phyloP scores from a whole-genome alignment of 176 grass and related monocot species.

The Cenchrus americanus region DNA sequence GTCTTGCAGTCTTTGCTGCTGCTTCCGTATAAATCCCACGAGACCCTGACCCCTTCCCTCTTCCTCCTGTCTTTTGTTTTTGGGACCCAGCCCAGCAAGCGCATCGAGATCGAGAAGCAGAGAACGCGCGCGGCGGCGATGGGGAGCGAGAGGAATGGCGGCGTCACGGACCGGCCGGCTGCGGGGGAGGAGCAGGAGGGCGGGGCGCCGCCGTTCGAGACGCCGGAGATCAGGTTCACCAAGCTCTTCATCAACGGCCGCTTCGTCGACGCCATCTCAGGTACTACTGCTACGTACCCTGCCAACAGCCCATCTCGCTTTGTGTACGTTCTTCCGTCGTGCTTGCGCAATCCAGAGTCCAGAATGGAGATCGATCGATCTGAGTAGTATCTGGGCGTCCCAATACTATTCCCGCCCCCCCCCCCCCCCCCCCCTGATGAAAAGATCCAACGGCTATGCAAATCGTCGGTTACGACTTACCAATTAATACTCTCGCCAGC shows the following conservation, averaged over 20 bases:
- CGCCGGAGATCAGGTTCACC: conserved; percentile 63
- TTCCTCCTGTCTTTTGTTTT: too few relatives aligned
- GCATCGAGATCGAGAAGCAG: too few relatives aligned
- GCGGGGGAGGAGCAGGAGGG: background rate
- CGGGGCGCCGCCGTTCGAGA: background rate
- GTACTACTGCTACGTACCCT: background rate
- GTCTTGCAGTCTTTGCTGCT: background rate
- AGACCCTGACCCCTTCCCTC: background rate
- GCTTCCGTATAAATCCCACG: background rate
- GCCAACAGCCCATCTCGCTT: too few relatives aligned
- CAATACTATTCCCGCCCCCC: too few relatives aligned
- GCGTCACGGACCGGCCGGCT: background rate
- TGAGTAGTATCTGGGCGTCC: too few relatives aligned
- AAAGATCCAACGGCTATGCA: background rate
- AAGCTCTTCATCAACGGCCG: conserved; percentile 69
- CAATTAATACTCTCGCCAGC: too few relatives aligned
- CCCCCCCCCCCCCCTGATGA: too few relatives aligned
- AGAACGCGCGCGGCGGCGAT: background rate
- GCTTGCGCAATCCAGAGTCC: background rate
- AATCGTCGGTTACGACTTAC: background rate
- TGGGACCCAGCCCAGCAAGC: background rate
- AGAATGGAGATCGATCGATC: background rate
- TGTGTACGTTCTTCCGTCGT: background rate
- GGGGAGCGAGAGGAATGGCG: conserved; percentile 27
- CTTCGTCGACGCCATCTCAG: conserved; percentile 66